phyloP scores from a whole-genome alignment of 768 basidiomycete genomes.

The Tulasnella sp. region DNA sequence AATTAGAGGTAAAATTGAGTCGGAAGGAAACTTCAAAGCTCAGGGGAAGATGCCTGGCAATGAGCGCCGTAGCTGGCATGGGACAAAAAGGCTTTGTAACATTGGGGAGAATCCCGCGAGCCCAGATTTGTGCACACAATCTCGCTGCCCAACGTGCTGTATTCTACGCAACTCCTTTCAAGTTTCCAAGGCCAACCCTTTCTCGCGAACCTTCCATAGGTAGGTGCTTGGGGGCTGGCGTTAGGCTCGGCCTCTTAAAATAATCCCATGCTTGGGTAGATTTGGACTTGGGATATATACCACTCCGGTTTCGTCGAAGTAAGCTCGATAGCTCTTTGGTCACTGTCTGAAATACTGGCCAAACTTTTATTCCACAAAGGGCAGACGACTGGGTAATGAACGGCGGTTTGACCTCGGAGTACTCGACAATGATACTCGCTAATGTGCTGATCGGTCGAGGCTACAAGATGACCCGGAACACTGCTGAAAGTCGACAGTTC shows the following conservation, averaged over 20 bases:
- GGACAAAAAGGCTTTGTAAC: slow-evolving; percentile 18
- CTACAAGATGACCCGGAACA: slow-evolving; percentile 6
- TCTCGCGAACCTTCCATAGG: background rate
- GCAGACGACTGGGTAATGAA: background rate
- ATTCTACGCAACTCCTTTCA: slow-evolving; percentile 17
- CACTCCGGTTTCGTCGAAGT: slow-evolving; percentile 8
- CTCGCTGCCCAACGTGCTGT: slow-evolving; percentile 4
- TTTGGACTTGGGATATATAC: slow-evolving; percentile 20
- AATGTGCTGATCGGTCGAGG: slow-evolving; percentile 13
- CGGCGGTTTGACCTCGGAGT: background rate
- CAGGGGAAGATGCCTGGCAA: slow-evolving; percentile 1
- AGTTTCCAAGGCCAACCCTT: background rate
- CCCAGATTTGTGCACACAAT: background rate
- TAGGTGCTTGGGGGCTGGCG: too few relatives aligned
- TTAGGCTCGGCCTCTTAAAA: too few relatives aligned
- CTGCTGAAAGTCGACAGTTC: background rate
- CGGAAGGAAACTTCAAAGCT: slow-evolving; percentile 24
- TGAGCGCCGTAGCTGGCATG: slow-evolving; percentile 25
- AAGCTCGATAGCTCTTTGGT: background rate
- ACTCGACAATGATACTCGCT: background rate
- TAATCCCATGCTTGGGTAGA: too few relatives aligned
- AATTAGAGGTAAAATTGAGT: background rate
- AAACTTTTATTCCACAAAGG: background rate
- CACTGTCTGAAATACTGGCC: background rate
- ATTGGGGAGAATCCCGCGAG: slow-evolving; percentile 10